phyloP scores from a whole-genome alignment of 345 rosid species.

The Gossypium anomalum region DNA sequence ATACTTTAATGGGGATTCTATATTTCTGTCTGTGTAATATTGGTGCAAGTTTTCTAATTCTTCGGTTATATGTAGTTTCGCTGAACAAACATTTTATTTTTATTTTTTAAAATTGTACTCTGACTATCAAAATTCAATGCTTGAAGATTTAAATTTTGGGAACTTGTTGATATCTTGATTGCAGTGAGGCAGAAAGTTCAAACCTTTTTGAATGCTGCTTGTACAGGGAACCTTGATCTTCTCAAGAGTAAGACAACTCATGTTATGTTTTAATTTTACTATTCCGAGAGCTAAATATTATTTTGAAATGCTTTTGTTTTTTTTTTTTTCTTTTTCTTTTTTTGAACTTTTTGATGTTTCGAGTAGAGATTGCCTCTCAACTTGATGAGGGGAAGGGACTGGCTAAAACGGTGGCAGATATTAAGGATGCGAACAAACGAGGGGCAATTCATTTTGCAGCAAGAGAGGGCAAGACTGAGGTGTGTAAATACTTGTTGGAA shows the following conservation, averaged over 20 bases:
- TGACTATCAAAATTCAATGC: neutral
- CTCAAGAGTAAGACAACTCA: slow-evolving; percentile 59
- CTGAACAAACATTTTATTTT: neutral
- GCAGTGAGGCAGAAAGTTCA: slow-evolving; percentile 19
- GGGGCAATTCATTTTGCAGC: slow-evolving; percentile 96
- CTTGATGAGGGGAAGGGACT: slow-evolving; percentile 80
- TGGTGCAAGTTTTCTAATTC: slow-evolving; percentile 46
- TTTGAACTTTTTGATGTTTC: neutral
- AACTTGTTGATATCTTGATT: slow-evolving; percentile 1
- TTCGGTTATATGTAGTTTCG: slow-evolving; percentile 51
- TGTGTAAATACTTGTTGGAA: slow-evolving; percentile 77
- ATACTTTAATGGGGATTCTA: slow-evolving; percentile 3
- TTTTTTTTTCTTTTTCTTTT: no score
- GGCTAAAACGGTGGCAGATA: slow-evolving; percentile 56
- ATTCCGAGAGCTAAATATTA: neutral
- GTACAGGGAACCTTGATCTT: slow-evolving; percentile 70
- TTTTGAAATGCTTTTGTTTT: neutral
- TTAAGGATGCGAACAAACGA: slow-evolving; percentile 86
- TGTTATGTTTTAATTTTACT: neutral
- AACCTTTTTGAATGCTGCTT: slow-evolving; percentile 16
- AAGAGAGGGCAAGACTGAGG: slow-evolving; percentile 76
- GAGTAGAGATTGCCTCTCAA: slow-evolving; percentile 57
- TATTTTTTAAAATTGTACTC: neutral
- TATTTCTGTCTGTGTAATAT: neutral
- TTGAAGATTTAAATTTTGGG: neutral